Evolutionary conservation across 306 rosid species (phyloP).

Genomic region (Quercus alba): DNA sequence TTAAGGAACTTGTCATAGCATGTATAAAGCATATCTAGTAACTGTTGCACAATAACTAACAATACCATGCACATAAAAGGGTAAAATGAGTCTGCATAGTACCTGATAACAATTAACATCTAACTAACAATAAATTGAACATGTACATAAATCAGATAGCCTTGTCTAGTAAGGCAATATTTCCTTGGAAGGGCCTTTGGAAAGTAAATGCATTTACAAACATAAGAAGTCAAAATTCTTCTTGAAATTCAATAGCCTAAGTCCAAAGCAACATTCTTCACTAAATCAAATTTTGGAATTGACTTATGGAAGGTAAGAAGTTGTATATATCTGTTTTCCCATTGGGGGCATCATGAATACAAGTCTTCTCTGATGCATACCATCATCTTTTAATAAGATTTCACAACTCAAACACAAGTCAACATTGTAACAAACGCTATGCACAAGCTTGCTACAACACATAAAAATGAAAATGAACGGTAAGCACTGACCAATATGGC

Average conservation of each 20-base stretch:
- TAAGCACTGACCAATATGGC: slow-evolving; percentile 60
- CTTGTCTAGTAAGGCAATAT: not conserved
- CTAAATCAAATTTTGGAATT: no score
- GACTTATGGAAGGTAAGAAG: no score
- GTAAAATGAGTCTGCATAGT: not conserved
- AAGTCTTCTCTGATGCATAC: not conserved
- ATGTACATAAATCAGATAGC: not conserved
- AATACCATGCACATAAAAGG: not conserved
- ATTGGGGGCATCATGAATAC: no score
- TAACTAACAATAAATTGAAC: not conserved
- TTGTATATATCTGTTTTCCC: no score
- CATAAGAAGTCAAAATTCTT: no score
- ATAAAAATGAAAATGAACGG: not conserved
- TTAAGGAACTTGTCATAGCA: not conserved
- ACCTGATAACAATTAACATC: not conserved
- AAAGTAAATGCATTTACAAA: no score
- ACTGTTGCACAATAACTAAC: not conserved
- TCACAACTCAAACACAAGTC: not conserved
- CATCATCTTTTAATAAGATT: not conserved
- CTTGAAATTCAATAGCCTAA: no score
- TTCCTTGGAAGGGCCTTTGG: no score
- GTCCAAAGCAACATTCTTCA: no score
- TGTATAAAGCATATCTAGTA: not conserved
- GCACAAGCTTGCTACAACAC: not conserved
- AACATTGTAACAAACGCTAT: not conserved